Base-by-base conservation (phyloP, 1,284 basidiomycete species). In the Inonotus hispidus region DNA sequence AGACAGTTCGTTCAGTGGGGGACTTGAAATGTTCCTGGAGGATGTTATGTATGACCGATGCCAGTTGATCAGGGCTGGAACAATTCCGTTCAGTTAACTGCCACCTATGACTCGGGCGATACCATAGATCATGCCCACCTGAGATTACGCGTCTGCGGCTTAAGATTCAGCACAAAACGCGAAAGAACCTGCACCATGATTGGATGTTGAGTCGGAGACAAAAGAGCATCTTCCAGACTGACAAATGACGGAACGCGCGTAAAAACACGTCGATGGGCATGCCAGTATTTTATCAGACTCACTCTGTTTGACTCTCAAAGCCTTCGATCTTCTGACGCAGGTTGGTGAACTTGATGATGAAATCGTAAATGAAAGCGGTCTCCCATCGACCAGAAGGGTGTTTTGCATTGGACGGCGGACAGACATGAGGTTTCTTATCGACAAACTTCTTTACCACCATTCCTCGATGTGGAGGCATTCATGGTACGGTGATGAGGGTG, bases 381-480 rank as follows among this genome's bases (percentile, higher is more conserved):
- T 92, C 90, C 90, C 90, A 92, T 72, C 87, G 85, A 75, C 87
- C 85, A 60, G 78, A 78, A 41, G 90, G 90, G 75, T 90, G 88
- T 53, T 70, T 80, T 41, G 87, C 88, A 68, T 78, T 78, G 27
- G 87, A 88, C 19, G 87, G 85, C 14, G 88, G 89, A 70, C 88
- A 90, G 65, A 88, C 66, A 68, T 91, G 89, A 5, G 83, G 82
- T 75, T 82, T 85, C 71, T 80, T 82, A 62, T 82, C 78, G 57
- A 66, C 32, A 65, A 69, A 46, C 41, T 60, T 61, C 32, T 25
- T 50, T 16, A 27, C 49, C n/a, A n/a, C n/a, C 37, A 5, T 49
- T 19, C 32, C 41, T 56, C 37, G 63, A 63, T n/a, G 63, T 53
- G 21, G 58, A 49, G n/a, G 57, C 56, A 27, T 62, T 62, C 56